Conservation (phyloP, 495 filamentous ascomycete genomes). For the Astrocystis sublimbata region DNA sequence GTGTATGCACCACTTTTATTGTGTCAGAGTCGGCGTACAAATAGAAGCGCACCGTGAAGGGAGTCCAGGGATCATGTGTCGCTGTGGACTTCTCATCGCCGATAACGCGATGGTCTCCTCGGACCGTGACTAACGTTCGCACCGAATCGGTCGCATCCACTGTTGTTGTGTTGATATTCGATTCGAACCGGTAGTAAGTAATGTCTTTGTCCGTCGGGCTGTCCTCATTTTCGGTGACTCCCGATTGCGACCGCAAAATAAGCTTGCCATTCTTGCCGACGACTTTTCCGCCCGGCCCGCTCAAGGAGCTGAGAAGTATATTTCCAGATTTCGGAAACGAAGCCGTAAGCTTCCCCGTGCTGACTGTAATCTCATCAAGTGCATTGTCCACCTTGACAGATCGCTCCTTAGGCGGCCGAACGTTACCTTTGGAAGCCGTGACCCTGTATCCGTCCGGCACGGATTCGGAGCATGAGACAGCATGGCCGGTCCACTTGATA, state of each 20-base stretch:
- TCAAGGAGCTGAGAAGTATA: constrained; percentile 36
- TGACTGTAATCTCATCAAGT: constrained; percentile 22
- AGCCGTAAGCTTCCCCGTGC: constrained; percentile 42
- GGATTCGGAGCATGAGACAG: constrained; percentile 32
- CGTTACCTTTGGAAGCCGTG: constrained; percentile 5
- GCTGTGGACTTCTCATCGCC: constrained; percentile 1
- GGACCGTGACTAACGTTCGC: constrained; percentile 41
- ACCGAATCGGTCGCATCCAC: constrained; percentile 31
- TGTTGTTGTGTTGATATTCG: constrained; percentile 26
- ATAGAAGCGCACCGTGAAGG: constrained; percentile 47
- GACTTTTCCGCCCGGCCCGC: constrained; percentile 36
- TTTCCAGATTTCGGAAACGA: constrained; percentile 40
- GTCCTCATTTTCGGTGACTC: constrained; percentile 27
- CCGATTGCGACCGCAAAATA: constrained; percentile 41
- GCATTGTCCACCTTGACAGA: constrained; percentile 21
- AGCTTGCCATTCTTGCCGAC: constrained; percentile 45
- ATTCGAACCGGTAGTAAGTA: constrained; percentile 25
- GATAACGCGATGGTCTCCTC: constrained; percentile 31
- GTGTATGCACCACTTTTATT: constrained; percentile 40
- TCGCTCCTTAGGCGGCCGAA: constrained; percentile 1
- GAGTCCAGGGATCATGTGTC: constrained; percentile 35
- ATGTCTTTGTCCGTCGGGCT: constrained; percentile 7
- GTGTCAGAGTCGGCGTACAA: constrained; percentile 44
- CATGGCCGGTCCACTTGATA: constrained; percentile 51
- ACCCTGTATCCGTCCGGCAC: constrained; percentile 28